Base-by-base conservation (phyloP, 495 filamentous ascomycete genomes). In the Platismatia glauca region DNA sequence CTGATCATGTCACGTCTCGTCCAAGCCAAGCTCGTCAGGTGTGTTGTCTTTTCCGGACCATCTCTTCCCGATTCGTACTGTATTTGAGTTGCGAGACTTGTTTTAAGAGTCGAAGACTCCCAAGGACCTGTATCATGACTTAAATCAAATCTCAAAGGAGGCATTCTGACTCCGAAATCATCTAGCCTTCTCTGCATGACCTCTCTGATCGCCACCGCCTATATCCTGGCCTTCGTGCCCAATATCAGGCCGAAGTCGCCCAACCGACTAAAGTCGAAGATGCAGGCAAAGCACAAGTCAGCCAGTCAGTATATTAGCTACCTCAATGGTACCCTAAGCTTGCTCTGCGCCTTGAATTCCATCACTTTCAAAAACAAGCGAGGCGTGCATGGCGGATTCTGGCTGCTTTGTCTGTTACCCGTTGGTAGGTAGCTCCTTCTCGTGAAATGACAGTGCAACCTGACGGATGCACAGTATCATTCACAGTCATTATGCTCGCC, bases 121-220 rank as follows among this genome's bases (percentile, higher is more conserved):
- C n/a, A n/a, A n/a, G n/a, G n/a, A n/a, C n/a, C n/a, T n/a, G n/a
- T n/a, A n/a, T n/a, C n/a, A n/a, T n/a, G n/a, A n/a, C n/a, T n/a
- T n/a, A n/a, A n/a, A n/a, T n/a, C n/a, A n/a, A n/a, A n/a, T n/a
- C n/a, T n/a, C n/a, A n/a, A n/a, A n/a, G n/a, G n/a, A n/a, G n/a
- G n/a, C n/a, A n/a, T n/a, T n/a, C n/a, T n/a, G n/a, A n/a, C n/a
- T n/a, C n/a, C n/a, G n/a, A n/a, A n/a, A n/a, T n/a, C n/a, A n/a
- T n/a, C n/a, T n/a, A 72, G 82, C 41, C 60, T 89, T 2, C 72
- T 90, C 18, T 71, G 78, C 41, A 75, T 89, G 2, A 72, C 82
- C 22, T 89, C 85, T 6, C 74, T 91, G 43, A 62, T 79, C 13
- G 73, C 75, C 9, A 89, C 86, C 1, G 81, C 82, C 0, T 89